Percentiles rank a stretch among this genome's conserved stretches.
Conservation (phyloP, 106 monocot genomes). For the Triglochin maritima region DNA sequence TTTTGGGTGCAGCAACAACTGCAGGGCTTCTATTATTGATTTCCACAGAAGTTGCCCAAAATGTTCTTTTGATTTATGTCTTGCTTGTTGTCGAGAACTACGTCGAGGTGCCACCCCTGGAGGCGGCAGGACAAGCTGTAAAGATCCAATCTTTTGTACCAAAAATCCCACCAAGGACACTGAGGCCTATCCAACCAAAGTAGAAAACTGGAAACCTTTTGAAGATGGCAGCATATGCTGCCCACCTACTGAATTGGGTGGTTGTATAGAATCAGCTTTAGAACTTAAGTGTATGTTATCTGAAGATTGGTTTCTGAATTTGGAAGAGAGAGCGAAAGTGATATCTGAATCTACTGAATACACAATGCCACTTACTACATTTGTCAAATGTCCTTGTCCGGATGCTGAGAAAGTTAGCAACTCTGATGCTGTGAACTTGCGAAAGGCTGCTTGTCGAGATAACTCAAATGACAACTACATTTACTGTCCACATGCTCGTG, state of each 20-base stretch:
- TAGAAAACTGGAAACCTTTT: constrained; percentile 12
- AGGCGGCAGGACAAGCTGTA: neutral
- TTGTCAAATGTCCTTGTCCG: constrained; percentile 9
- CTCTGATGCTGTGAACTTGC: neutral
- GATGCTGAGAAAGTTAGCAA: neutral
- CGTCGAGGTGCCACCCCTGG: constrained; percentile 19
- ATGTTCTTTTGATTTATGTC: constrained; percentile 21
- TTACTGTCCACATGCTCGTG: constrained; percentile 38
- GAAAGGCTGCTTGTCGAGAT: constrained; percentile 35
- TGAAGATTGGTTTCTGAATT: constrained; percentile 13
- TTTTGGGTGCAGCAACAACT: constrained; percentile 11
- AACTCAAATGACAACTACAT: constrained; percentile 40
- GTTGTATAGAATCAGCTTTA: constrained; percentile 22
- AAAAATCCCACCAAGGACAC: neutral
- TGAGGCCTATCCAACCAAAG: neutral
- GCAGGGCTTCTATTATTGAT: constrained; percentile 20
- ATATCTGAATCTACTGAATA: neutral
- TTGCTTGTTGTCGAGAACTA: constrained; percentile 42
- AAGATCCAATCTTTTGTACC: neutral
- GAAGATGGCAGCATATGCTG: constrained; percentile 25
- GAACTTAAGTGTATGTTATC: constrained; percentile 23
- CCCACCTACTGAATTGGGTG: constrained; percentile 25
- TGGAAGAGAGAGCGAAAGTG: constrained; percentile 15
- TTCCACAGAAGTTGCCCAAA: constrained; percentile 14
- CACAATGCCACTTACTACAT: neutral